A percentile compares a stretch with the other conserved stretches of the same genome.
Conservation (phyloP, 768 basidiomycete genomes). For the Trametes punicea region DNA sequence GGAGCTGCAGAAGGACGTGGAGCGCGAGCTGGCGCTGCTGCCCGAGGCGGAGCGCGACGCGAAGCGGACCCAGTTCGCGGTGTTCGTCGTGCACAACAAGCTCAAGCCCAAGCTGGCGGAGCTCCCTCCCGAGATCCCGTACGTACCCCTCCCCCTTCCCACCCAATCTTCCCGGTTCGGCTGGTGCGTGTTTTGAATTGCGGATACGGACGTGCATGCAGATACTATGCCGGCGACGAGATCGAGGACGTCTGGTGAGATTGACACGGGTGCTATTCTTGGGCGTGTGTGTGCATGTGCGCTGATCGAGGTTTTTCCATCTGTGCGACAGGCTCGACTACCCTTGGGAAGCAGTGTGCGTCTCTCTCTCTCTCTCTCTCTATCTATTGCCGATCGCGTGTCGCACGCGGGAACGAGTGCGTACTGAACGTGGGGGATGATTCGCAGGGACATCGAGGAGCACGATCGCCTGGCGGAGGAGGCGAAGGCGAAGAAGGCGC, state of each 20-base stretch:
- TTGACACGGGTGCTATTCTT: constrained; percentile 5
- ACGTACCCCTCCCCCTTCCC: constrained; percentile 28
- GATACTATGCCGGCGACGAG: constrained; percentile 82
- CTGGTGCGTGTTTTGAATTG: constrained; percentile 23
- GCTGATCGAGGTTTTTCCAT: constrained; percentile 9
- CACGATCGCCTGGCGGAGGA: constrained; percentile 58
- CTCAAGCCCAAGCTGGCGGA: constrained; percentile 79
- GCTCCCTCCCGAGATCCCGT: constrained; percentile 67
- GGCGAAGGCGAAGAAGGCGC: constrained; percentile 8
- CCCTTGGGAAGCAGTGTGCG: constrained; percentile 79
- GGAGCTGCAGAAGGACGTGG: constrained; percentile 89
- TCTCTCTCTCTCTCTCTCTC: too few relatives aligned
- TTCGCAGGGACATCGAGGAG: constrained; percentile 65
- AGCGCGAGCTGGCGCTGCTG: constrained; percentile 56
- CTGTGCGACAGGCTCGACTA: constrained; percentile 64
- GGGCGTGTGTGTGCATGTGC: constrained; percentile 6
- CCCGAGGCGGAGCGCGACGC: constrained; percentile 75
- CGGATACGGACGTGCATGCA: constrained; percentile 14
- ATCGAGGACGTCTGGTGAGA: constrained; percentile 68
- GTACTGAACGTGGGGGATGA: constrained; percentile 5
- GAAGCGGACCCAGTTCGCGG: constrained; percentile 71
- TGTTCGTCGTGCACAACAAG: constrained; percentile 97
- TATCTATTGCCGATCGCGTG: background rate
- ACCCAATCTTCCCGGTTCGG: background rate
- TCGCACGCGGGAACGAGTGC: background rate